Conservation (phyloP, 2,329 filamentous ascomycete genomes). For the Pseudocercospora macadamiae region DNA sequence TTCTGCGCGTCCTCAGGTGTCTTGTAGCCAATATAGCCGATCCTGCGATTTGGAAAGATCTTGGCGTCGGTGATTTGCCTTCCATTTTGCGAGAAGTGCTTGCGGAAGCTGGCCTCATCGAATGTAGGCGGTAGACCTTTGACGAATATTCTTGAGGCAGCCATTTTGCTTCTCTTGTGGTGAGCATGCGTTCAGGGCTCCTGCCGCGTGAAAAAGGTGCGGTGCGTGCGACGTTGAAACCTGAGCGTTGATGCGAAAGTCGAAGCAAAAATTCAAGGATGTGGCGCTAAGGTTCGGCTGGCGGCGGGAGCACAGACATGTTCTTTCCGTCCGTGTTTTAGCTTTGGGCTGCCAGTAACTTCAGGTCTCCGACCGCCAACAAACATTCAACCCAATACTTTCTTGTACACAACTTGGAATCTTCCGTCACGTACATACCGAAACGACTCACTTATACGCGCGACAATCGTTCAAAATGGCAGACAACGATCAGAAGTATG, state of each 20-base stretch:
- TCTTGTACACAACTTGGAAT: not conserved
- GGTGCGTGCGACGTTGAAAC: not conserved
- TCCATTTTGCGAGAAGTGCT: slow-evolving; percentile 76
- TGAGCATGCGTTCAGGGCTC: too few species aligned
- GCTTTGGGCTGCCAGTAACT: not conserved
- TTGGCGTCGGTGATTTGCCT: slow-evolving; percentile 86
- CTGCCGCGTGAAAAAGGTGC: too few species aligned
- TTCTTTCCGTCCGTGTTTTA: not conserved
- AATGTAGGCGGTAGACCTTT: slow-evolving; percentile 81
- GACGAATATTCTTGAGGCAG: slow-evolving; percentile 75
- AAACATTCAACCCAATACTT: not conserved
- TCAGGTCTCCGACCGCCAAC: not conserved
- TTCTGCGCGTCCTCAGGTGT: slow-evolving; percentile 75
- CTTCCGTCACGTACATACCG: not conserved
- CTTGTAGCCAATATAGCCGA: slow-evolving; percentile 95
- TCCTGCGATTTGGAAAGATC: slow-evolving; percentile 83
- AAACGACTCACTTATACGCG: not conserved
- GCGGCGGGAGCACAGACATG: not conserved
- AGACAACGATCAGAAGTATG: slow-evolving; percentile 28
- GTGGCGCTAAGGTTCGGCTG: not conserved
- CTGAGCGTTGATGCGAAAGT: not conserved
- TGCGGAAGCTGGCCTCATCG: slow-evolving; percentile 80
- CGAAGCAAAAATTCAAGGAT: not conserved
- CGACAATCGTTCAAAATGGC: slow-evolving; percentile 28
- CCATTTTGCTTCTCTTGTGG: slow-evolving; percentile 48